These are phyloP conservation scores for Metarhizium album DNA, from an alignment of 2,329 filamentous ascomycete species.

Conservation along the genomic window DNA sequence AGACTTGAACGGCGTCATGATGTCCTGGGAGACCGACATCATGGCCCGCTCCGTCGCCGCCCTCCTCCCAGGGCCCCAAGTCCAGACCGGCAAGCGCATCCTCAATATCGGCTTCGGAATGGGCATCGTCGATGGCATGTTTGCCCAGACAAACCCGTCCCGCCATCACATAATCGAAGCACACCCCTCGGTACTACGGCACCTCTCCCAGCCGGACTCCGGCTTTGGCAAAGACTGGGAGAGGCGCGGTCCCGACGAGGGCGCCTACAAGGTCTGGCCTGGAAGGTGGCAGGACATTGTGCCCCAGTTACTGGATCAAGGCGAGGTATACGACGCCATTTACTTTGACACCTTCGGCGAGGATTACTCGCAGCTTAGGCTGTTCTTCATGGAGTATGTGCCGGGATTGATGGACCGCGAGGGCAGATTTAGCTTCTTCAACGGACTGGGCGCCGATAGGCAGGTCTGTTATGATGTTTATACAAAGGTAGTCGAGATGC, in stretches of 20 bases:
- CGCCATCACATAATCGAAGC: slow-evolving; percentile 80
- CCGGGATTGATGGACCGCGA: slow-evolving; percentile 62
- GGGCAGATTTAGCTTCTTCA: slow-evolving; percentile 78
- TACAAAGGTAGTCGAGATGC: slow-evolving; percentile 81
- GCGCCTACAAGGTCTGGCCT: slow-evolving; percentile 59
- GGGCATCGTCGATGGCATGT: slow-evolving; percentile 75
- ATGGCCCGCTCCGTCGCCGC: slow-evolving; percentile 68
- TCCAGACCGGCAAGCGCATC: slow-evolving; percentile 48
- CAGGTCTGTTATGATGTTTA: slow-evolving; percentile 96
- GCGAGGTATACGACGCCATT: slow-evolving; percentile 70
- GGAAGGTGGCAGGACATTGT: slow-evolving; percentile 74
- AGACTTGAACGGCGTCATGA: slow-evolving; percentile 79
- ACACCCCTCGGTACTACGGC: slow-evolving; percentile 63
- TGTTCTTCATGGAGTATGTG: slow-evolving; percentile 82
- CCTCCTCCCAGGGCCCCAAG: slow-evolving; percentile 35
- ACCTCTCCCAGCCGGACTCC: slow-evolving; percentile 40
- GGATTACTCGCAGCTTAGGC: slow-evolving; percentile 72
- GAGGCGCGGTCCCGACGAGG: slow-evolving; percentile 42
- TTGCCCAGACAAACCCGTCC: slow-evolving; percentile 55
- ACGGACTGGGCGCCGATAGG: slow-evolving; percentile 84
- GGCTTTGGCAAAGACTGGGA: slow-evolving; percentile 48
- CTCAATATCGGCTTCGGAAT: slow-evolving; percentile 87
- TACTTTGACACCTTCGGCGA: slow-evolving; percentile 99
- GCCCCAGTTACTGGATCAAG: slow-evolving; percentile 54
- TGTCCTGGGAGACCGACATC: slow-evolving; percentile 82